Evolutionary conservation across 805 yeast genomes (phyloP), one percentile per base, ranked within the genome.

Genomic region (Barnettozyma sp.): DNA sequence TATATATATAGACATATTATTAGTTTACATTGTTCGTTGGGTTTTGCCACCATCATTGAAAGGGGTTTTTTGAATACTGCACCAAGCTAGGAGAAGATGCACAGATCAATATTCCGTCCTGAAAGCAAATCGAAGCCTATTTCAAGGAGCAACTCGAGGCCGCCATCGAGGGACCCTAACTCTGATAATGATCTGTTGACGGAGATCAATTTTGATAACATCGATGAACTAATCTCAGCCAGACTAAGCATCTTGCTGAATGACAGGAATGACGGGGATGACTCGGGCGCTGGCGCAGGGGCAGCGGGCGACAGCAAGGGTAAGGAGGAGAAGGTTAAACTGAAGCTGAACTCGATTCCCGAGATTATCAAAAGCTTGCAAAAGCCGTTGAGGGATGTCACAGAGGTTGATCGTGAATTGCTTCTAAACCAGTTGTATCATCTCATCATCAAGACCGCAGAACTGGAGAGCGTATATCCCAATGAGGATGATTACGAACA

Each of bases 361-460:
- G 49, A 43, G 20, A 39, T 51, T 11, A 37, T 46, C 11, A 43
- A 45, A 10, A 31, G 48, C 10, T 37, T 52, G n/a, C 36, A 46
- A 9, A 46, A 40, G 22, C 39, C 49, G 9, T 41, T 43, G 27
- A 26, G 30, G 13, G 54, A 52, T 5, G 47, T 52, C 4, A 47
- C 47, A 3, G 25, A 45, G 2, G 36, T 37, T 12, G 55, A 51
- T 33, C 50, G 54, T 33, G 52, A 52, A 28, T 34, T 51, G 34
- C 36, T 52, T 10, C 30, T 48, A n/a, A 49, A 46, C 26, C 52
- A 50, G 37, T 38, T 50, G 26, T 51, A 51, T 24, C 36, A 49
- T 10, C 30, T 52, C 14, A 44, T 43, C 11, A 44, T 50, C 19
- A 46, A 45, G 29, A 40, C 29, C 9, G 41, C 48, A 19, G 34